Base-by-base conservation (phyloP, 345 rosid genomes). In the Orychophragmus violaceus region DNA sequence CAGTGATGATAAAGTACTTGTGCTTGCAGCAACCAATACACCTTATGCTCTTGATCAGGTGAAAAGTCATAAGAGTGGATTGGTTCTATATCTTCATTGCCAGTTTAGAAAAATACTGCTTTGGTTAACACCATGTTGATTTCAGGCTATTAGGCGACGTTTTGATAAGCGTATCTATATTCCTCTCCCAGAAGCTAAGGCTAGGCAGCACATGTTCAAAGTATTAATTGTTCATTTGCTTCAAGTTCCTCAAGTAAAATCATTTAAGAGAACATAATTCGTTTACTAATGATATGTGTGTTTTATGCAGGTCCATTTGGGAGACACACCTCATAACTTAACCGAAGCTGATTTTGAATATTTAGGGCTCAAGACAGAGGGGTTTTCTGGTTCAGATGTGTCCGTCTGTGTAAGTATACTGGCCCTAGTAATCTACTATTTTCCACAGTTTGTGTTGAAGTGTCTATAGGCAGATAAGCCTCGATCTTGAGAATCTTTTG, bases 11-110 rank as follows among this genome's bases (percentile, higher is more conserved):
- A 91, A 91, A 80, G 98, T 91, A 74, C 98, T 91, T 63, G 85
- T 91, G 72, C 98, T 89, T 77, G 95, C 96, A 48, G 98, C 98
- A 32, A 89, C 96, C 56, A 89, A 89, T 74, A 89, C 96, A 21
- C 98, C 98, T 5, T 89, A 92, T 79, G 89, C 98, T 45, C 80
- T 92, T 49, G 96, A 89, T 86, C 98, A 89, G 88, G 96, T 83
- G 19, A 69, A 61, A 33, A 49, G 27, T 23, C 53, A 12, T 18
- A 25, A 14, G n/a, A 36, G 57, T 16, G 19, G 12, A 10, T 75
- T 25, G 56, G 67, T 48, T 67, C 9, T 37, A 13, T 33, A 27
- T 42, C 63, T 68, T 74, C 14, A 45, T 59, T 30, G 30, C 62
- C 41, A 57, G 64, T 39, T n/a, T 19, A 8, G 49, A 48, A 11